Base-by-base conservation (phyloP, 352 stramenopile species). In the Halophytophthora batemanensis region DNA sequence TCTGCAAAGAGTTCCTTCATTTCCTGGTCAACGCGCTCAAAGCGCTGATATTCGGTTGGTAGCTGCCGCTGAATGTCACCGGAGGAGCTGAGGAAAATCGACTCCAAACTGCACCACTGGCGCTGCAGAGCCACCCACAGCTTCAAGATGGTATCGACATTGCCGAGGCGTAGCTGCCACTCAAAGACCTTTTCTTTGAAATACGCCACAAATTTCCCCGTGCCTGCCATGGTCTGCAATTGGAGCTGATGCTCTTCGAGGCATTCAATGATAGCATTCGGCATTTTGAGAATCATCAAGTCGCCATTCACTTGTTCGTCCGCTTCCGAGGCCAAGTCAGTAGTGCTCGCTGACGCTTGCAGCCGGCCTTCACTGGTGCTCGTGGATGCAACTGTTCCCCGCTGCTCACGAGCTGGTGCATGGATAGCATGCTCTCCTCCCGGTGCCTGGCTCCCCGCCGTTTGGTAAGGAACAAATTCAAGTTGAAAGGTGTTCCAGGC, bases 211-310 rank as follows among this genome's bases (percentile, higher is more conserved):
- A 98, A 98, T 56, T 98, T 98, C 19, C 91, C 93, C 64, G 97
- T 96, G n/a, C 86, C 86, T n/a, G 90, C 91, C 81, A 98, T 98
- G 8, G 87, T 96, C 61, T 98, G 95, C 2, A 98, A 66, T 49
- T 98, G 87, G 41, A 98, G 82, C 57, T 98, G 93, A 50, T 98
- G 92, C 36, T 96, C 87, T 71, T 98, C 95, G 7, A 98, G 88
- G 17, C 72, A 90, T 59, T 98, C 95, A 29, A 98, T 81, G 41
- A 98, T 82, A 25, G 90, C 75, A 50, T 97, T 95, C 2, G 85
- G 93, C 33, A 90, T 86, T 60, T 94, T 95, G 14, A 97, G 69
- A 33, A 98, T 80, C 42, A 84, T 72, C 45, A 97, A 69, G 50
- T 97, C 86, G 13, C 82, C 91, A 38, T 95, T 76, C 19, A 57